Conservation (phyloP, 768 basidiomycete genomes). For the Psilocybe azurescens region DNA sequence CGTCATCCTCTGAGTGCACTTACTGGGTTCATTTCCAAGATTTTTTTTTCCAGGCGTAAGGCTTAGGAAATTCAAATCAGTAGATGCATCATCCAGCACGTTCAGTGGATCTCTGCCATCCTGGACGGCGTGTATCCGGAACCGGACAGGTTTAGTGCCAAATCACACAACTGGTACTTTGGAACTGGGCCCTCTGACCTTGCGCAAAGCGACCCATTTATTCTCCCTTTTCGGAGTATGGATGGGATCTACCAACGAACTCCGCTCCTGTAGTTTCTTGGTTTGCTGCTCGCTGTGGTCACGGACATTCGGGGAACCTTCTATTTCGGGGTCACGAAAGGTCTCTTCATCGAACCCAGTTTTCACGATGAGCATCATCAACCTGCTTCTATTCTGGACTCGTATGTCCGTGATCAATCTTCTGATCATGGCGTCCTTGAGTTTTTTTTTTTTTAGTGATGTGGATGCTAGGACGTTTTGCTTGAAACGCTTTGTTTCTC, state of each 20-base stretch:
- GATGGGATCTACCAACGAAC: constrained; percentile 46
- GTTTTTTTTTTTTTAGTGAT: constrained; percentile 25
- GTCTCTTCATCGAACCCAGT: constrained; percentile 44
- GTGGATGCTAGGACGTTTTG: constrained; percentile 34
- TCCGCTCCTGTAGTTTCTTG: constrained; percentile 47
- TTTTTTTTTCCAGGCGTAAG: constrained; percentile 22
- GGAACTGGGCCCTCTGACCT: constrained; percentile 45
- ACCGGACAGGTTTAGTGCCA: constrained; percentile 44
- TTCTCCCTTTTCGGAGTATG: constrained; percentile 38
- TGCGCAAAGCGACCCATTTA: constrained; percentile 37
- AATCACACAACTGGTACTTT: constrained; percentile 35
- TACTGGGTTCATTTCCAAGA: constrained; percentile 24
- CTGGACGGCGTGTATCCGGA: constrained; percentile 42
- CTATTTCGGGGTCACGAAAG: constrained; percentile 38
- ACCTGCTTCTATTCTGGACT: constrained; percentile 60
- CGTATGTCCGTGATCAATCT: constrained; percentile 40
- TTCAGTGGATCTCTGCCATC: constrained; percentile 25
- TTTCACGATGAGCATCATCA: constrained; percentile 52
- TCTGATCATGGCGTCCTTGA: constrained; percentile 35
- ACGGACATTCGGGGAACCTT: constrained; percentile 51
- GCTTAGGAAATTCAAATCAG: constrained; percentile 22
- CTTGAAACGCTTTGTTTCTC: constrained; percentile 57
- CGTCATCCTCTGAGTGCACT: constrained; percentile 27
- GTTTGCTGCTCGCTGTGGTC: constrained; percentile 59
- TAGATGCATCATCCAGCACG: constrained; percentile 25